phyloP scores from a whole-genome alignment of 2,329 filamentous ascomycete species.

The Fusarium pilosicola region DNA sequence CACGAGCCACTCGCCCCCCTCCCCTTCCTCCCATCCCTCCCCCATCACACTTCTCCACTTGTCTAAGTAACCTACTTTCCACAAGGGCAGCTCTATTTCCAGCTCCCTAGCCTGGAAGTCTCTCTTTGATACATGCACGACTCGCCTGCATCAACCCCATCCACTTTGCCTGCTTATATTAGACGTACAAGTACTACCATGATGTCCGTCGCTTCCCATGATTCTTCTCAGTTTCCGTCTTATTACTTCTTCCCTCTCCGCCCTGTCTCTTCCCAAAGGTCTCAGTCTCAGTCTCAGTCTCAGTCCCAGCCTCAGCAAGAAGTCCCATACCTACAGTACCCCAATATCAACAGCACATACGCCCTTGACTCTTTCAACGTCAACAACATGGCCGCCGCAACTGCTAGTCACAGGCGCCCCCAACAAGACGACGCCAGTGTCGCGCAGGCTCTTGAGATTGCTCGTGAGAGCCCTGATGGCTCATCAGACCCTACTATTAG shows the following conservation, averaged over 20 bases:
- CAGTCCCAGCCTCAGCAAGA: conserved; percentile 36
- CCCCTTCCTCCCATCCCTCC: conserved; percentile 1
- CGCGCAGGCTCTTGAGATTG: conserved; percentile 77
- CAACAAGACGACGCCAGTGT: conserved; percentile 57
- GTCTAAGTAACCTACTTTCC: conserved; percentile 36
- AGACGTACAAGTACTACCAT: conserved; percentile 45
- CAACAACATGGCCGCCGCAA: conserved; percentile 35
- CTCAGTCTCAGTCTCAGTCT: conserved; percentile 34
- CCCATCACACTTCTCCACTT: conserved; percentile 39
- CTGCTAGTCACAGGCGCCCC: conserved; percentile 29
- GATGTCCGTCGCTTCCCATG: conserved; percentile 45
- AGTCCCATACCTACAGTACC: conserved; percentile 34
- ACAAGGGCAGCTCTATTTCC: conserved; percentile 41
- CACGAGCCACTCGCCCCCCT: conserved; percentile 31
- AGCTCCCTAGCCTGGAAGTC: conserved; percentile 43
- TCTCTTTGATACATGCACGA: conserved; percentile 46
- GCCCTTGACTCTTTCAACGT: conserved; percentile 20
- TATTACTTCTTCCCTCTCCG: conserved; percentile 41
- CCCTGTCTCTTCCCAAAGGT: conserved; percentile 30
- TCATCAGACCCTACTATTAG: conserved; percentile 69
- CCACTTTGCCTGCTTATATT: conserved; percentile 43
- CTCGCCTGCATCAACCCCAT: conserved; percentile 45
- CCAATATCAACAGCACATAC: conserved; percentile 29
- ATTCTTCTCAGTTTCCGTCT: conserved; percentile 38
- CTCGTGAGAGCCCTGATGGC: conserved; percentile 76